Conservation (phyloP, 1,284 basidiomycete genomes). For the Moesziomyces antarcticus region DNA sequence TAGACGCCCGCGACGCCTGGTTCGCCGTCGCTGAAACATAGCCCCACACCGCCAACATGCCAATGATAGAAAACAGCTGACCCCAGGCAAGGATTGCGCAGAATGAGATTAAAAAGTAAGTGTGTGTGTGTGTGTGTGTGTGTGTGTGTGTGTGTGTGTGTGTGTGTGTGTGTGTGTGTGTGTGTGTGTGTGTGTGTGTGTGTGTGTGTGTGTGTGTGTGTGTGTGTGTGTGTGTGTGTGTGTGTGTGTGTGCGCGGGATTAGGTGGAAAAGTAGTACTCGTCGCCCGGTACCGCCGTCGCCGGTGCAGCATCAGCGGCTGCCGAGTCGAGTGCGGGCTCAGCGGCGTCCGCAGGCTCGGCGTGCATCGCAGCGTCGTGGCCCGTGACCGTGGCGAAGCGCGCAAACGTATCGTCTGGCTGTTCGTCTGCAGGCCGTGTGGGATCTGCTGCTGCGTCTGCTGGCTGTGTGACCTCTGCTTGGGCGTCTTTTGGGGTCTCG, state of each 20-base stretch:
- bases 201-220: too few relatives aligned
- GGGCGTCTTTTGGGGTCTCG: too few relatives aligned
- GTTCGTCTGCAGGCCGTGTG: neutral
- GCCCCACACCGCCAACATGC: neutral
- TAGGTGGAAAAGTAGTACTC: constrained; percentile 41
- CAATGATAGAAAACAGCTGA: neutral
- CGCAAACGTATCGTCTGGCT: constrained; percentile 13
- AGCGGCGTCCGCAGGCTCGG: neutral
- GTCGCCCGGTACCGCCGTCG: constrained; percentile 12
- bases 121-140: too few relatives aligned
- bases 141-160: too few relatives aligned
- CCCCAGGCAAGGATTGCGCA: neutral
- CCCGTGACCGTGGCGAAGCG: constrained; percentile 37
- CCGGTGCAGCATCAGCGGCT: neutral
- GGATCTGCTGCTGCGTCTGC: too few relatives aligned
- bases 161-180: too few relatives aligned
- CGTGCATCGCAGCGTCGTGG: neutral
- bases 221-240: too few relatives aligned
- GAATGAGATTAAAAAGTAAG: neutral
- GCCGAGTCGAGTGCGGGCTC: neutral
- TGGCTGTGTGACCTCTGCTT: too few relatives aligned
- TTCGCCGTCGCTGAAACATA: constrained; percentile 37
- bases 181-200: too few relatives aligned
- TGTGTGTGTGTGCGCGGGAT: neutral
- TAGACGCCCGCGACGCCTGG: constrained; percentile 61